Evolutionary conservation across 2,329 filamentous ascomycete genomes (phyloP).

Genomic region (Colletotrichum orchidophilum): DNA sequence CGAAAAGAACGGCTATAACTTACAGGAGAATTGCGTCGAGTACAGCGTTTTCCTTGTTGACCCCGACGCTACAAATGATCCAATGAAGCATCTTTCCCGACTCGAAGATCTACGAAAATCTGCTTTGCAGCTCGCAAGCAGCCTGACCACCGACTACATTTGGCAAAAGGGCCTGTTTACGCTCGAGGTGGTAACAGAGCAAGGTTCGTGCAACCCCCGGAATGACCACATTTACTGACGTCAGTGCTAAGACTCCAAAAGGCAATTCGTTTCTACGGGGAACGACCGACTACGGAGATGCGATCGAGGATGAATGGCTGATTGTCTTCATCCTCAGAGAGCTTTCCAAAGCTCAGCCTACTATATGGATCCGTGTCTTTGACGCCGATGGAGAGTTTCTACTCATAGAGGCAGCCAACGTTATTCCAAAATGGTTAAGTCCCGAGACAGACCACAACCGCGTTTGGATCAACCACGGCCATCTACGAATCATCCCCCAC

Average conservation of each 20-base stretch:
- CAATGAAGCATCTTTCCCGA: constrained; percentile 67
- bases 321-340: constrained; percentile 90
- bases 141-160: constrained; percentile 84
- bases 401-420: constrained; percentile 90
- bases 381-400: constrained; percentile 97
- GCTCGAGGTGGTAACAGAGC: constrained; percentile 69
- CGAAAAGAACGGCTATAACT: constrained; percentile 43
- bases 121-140: constrained; percentile 68
- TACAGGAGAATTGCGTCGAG: constrained; percentile 87
- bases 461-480: constrained; percentile 86
- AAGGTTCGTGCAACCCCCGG: constrained; percentile 54
- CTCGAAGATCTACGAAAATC: constrained; percentile 79
- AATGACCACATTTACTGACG: neutral
- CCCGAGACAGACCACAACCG: constrained; percentile 89
- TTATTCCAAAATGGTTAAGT: constrained; percentile 88
- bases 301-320: constrained; percentile 97
- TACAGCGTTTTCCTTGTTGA: constrained; percentile 79
- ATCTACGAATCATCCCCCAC: constrained; percentile 77
- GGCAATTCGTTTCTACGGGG: constrained; percentile 75
- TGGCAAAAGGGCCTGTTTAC: constrained; percentile 90
- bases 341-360: constrained; percentile 75
- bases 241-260: constrained; percentile 36
- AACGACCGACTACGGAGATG: constrained; percentile 88
- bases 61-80: constrained; percentile 54
- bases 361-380: constrained; percentile 83